Percentiles rank a stretch among this genome's conserved stretches.
phyloP scores from a whole-genome alignment of 2,329 filamentous ascomycete species.

The Hypocrella siamensis region DNA sequence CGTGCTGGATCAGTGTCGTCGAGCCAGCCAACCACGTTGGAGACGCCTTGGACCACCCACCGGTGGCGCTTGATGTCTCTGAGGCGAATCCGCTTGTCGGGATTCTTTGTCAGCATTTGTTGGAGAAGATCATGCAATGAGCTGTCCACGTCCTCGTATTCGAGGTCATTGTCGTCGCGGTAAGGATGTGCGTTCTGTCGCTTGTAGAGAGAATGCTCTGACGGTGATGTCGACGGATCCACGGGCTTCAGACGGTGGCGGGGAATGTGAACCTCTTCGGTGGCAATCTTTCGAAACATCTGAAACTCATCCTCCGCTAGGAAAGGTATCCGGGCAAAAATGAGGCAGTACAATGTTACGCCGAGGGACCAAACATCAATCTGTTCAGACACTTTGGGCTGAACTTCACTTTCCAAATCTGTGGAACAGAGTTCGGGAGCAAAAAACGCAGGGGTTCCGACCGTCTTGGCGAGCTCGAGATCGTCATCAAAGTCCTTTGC shows the following conservation, averaged over 20 bases:
- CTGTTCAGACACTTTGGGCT: constrained; percentile 71
- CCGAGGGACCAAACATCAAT: constrained; percentile 97
- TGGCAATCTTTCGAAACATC: constrained; percentile 83
- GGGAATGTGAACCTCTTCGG: constrained; percentile 83
- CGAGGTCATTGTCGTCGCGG: constrained; percentile 60
- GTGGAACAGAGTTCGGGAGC: constrained; percentile 92
- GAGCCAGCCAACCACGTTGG: constrained; percentile 67
- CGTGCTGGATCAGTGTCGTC: constrained; percentile 80
- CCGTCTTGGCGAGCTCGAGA: constrained; percentile 92
- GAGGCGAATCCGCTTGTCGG: constrained; percentile 72
- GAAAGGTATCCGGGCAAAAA: constrained; percentile 89
- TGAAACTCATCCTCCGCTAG: constrained; percentile 82
- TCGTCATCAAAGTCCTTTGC: constrained; percentile 81
- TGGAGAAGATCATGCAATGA: constrained; percentile 63
- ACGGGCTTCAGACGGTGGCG: constrained; percentile 65
- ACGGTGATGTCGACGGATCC: constrained; percentile 41
- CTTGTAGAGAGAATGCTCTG: constrained; percentile 37
- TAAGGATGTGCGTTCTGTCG: constrained; percentile 49
- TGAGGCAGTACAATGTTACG: constrained; percentile 87
- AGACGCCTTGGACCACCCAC: constrained; percentile 72
- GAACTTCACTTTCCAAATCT: constrained; percentile 52
- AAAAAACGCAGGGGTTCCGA: constrained; percentile 94
- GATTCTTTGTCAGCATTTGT: constrained; percentile 77
- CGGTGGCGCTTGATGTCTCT: constrained; percentile 87
- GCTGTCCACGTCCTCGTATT: constrained; percentile 75